Percentiles rank a stretch among this genome's conserved stretches.
Conservation (phyloP, 129 eudicot species). For the Flaveria brownii region DNA sequence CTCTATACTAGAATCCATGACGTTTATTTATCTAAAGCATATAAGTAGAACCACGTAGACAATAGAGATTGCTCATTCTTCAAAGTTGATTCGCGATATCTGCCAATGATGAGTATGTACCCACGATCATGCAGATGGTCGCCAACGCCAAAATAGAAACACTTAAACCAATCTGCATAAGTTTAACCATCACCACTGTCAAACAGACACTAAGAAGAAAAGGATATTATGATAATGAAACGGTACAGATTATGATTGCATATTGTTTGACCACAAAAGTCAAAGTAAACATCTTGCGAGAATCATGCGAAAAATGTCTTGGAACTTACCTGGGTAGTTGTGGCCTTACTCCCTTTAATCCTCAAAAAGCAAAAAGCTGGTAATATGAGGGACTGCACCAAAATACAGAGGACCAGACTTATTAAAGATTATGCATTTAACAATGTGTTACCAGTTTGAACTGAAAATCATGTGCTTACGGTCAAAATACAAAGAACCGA, state of each 20-base stretch:
- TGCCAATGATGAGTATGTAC: constrained; percentile 63
- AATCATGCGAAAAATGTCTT: background rate
- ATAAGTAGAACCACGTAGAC: background rate
- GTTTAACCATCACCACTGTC: constrained; percentile 15
- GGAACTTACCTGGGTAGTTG: constrained; percentile 61
- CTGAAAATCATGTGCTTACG: constrained; percentile 43
- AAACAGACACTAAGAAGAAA: background rate
- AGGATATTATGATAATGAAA: background rate
- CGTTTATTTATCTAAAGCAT: constrained; percentile 26
- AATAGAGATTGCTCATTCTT: background rate
- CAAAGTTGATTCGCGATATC: constrained; percentile 47
- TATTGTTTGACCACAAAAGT: constrained; percentile 6
- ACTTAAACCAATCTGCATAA: constrained; percentile 53
- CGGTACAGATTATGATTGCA: background rate
- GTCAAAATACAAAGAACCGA: constrained; percentile 60
- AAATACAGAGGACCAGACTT: background rate
- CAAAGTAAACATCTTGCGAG: background rate
- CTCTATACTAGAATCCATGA: constrained; percentile 15
- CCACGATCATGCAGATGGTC: constrained; percentile 47
- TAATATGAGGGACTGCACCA: constrained; percentile 68
- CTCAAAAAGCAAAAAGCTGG: constrained; percentile 76
- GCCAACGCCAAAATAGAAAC: constrained; percentile 48
- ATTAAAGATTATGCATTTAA: background rate
- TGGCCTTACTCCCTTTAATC: constrained; percentile 64
- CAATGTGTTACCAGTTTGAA: constrained; percentile 3